Evolutionary conservation across 2,329 filamentous ascomycete genomes (phyloP), one percentile per base, ranked within the genome.

Genomic region (Penicillium occitanis): DNA sequence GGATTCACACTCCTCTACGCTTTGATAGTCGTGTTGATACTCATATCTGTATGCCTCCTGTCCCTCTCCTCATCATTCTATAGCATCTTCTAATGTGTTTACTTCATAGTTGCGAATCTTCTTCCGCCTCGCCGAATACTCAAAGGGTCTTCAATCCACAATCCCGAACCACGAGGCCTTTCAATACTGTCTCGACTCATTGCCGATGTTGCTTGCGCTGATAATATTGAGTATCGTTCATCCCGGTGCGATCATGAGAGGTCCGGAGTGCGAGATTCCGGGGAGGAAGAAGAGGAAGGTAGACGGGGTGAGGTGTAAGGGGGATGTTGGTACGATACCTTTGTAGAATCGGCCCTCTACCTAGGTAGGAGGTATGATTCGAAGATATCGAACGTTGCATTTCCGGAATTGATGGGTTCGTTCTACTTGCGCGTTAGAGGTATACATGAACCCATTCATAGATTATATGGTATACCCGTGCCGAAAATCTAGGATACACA

Each of bases 41-140:
- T 64, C 0, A 64, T 64, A 10, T 58, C 62, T 3, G 62, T 64
- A 30, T 25, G 37, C 14, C 22, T 2, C 11, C n/a, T 4, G 1
- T 37, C n/a, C 11, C 14, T 5, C 28, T 44, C n/a, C 8, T 8
- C 10, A 4, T 61, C 17, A 17, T 28, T 17, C n/a, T 6, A 19
- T 19, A 50, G 5, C 4, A 13, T 25, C 10, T 25, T 17, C 59
- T 35, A 3, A n/a, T 37, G 25, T 61, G 2, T 17, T 19, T 17
- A 28, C 3, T 11, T 17, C 17, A 50, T 10, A 85, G 80, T 73
- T 82, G 33, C 84, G 87, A 40, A 88, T 89, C 72, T 82, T 87
- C 68, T 90, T 84, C 75, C 85, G 87, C 35, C 78, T 90, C 1
- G 74, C 80, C 62, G 86, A 90, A 72, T 89, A 87, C 17, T 77